phyloP scores from a whole-genome alignment of 345 rosid species.

The Abelmoschus esculentus region DNA sequence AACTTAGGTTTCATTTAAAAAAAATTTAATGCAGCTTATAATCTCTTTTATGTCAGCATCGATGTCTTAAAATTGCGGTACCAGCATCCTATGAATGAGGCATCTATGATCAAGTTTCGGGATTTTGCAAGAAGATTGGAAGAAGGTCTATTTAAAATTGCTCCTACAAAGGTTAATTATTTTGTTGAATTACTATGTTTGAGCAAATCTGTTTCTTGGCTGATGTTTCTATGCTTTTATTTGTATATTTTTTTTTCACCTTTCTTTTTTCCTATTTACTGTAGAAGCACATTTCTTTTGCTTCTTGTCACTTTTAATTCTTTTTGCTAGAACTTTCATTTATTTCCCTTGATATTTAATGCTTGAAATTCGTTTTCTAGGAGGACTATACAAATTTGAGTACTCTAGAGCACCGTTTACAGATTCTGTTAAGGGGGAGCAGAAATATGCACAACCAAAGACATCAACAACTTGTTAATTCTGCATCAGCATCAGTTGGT shows the following conservation, averaged over 20 bases:
- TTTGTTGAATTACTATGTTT: background rate
- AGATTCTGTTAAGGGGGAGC: slow-evolving; percentile 36
- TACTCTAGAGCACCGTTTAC: slow-evolving; percentile 68
- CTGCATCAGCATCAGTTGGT: slow-evolving; percentile 48
- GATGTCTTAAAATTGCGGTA: slow-evolving; percentile 45
- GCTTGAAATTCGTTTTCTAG: slow-evolving; percentile 32
- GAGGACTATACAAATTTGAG: slow-evolving; percentile 67
- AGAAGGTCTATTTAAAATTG: slow-evolving; percentile 67
- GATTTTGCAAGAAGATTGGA: slow-evolving; percentile 79
- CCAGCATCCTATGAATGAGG: slow-evolving; percentile 31
- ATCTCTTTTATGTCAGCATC: slow-evolving; percentile 32
- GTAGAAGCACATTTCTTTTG: background rate
- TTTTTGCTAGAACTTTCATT: background rate
- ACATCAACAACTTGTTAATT: slow-evolving; percentile 39
- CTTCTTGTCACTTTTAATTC: background rate
- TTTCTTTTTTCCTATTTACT: background rate
- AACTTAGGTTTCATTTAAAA: background rate
- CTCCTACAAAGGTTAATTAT: slow-evolving; percentile 52
- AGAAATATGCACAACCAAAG: slow-evolving; percentile 38
- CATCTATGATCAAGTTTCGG: slow-evolving; percentile 35
- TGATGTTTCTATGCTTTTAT: background rate
- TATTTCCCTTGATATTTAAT: slow-evolving; percentile 7
- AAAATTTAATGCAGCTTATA: slow-evolving; percentile 10
- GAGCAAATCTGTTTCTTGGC: background rate
- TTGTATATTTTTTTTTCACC: background rate